phyloP scores from a whole-genome alignment of 2,329 filamentous ascomycete genomes.

The Beauveria medogensis region DNA sequence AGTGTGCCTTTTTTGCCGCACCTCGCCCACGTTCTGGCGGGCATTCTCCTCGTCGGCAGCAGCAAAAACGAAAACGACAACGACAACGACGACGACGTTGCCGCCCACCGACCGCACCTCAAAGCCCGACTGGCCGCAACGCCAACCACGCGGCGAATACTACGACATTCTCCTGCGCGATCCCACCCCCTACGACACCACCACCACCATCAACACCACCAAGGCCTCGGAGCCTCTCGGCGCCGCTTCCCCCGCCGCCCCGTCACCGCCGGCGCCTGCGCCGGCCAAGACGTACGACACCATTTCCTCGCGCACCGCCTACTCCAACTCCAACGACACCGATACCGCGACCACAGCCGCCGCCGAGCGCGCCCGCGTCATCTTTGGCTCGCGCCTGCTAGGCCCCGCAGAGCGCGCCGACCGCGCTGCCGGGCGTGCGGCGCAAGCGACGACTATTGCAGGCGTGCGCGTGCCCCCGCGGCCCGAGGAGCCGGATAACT shows the following conservation, averaged over 20 bases:
- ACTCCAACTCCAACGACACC: constrained; percentile 12
- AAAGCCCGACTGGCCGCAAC: constrained; percentile 3
- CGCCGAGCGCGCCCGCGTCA: constrained; percentile 52
- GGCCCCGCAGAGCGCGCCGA: constrained; percentile 63
- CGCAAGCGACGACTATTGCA: constrained; percentile 57
- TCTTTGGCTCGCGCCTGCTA: constrained; percentile 75
- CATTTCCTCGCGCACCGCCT: constrained; percentile 2
- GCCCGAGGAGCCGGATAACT: constrained; percentile 90
- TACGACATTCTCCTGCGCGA: constrained; percentile 10
- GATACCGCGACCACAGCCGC: constrained; percentile 32
- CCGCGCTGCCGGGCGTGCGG: constrained; percentile 48
- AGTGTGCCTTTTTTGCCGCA: constrained; percentile 4
- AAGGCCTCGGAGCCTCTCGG: not conserved
- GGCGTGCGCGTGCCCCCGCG: constrained; percentile 76
- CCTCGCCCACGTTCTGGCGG: not conserved
- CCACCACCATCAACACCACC: not conserved
- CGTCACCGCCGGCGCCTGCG: not conserved
- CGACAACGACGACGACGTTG: not conserved
- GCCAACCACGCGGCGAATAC: constrained; percentile 9
- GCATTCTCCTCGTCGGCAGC: not conserved
- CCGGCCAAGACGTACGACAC: constrained; percentile 7
- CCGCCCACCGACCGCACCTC: not conserved
- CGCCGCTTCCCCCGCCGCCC: not conserved
- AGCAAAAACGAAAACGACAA: not conserved
- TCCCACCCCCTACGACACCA: not conserved